Evolutionary conservation across 768 basidiomycete species (phyloP), one percentile per base, ranked within the genome.

Genomic region (Pleurotus platypus): DNA sequence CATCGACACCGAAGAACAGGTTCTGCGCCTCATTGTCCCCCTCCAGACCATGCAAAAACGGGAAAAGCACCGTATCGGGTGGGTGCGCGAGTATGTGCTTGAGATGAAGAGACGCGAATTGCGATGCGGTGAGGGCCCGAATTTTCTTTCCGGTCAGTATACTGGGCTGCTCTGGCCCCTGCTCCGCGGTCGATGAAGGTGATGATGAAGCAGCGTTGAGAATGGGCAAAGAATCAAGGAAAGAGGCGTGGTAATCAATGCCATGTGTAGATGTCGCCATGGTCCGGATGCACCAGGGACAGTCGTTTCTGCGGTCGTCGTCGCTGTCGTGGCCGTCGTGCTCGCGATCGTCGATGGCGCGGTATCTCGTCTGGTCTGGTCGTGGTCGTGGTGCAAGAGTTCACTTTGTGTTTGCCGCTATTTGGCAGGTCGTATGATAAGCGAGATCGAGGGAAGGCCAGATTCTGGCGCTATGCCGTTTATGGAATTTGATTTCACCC

Each of bases 1-100:
- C 51, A 5, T 54, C 51, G 18, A 54, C 51, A 9, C 82, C 78
- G 67, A 95, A 95, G 78, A 94, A 94, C 18, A 80, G 77, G 64
- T 89, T 91, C 73, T 93, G 92, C 0, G 86, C 84, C 13, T 81
- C 71, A 66, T 92, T 92, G 58, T 86, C 79, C 61, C 90, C 87
- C 64, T 94, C 92, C 59, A 94, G 77, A 45, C 92, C 90, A 64
- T 94, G 93, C 13, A 93, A 73, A 72, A 94, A 96, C 0, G 93
- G 93, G 68, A 96, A 96, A 57, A 94, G 82, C 62, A 87, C 79
- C 40, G 79, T 76, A 72, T 96, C 93, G 0, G 89, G 88, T 1
- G 90, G 83, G 69, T 94, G 89, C 1, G 83, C 72, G 57, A 81
- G 76, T 60, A 84, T 74, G 61, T 90, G 82, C n/a, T 75, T 68